A percentile compares a stretch with the other conserved stretches of the same genome.
Evolutionary conservation across 1,284 basidiomycete genomes (phyloP).

Genomic region (Pholiota adiposa): DNA sequence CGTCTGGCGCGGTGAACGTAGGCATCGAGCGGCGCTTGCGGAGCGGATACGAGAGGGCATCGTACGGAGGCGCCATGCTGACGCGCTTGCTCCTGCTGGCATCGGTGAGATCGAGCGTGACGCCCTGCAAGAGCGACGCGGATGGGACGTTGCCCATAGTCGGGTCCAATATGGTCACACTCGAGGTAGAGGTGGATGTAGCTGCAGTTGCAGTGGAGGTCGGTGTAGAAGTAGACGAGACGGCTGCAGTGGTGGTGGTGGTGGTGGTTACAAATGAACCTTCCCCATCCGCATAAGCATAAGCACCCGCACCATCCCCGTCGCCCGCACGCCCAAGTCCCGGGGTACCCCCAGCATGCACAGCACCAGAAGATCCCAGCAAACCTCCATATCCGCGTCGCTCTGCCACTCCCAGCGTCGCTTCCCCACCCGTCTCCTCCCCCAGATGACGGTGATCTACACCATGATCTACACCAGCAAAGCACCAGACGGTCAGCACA

Average conservation of each 20-base stretch:
- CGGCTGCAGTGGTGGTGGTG: background rate
- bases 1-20: slow-evolving; percentile 48
- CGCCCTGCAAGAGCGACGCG: background rate
- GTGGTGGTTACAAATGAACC: slow-evolving; percentile 1
- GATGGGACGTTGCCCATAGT: slow-evolving; percentile 7
- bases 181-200: background rate
- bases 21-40: slow-evolving; percentile 56
- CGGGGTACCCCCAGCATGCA: background rate
- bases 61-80: slow-evolving; percentile 36
- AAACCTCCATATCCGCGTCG: background rate
- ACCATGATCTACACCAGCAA: too few species aligned
- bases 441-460: too few species aligned
- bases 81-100: slow-evolving; percentile 26
- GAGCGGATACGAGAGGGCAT: slow-evolving; percentile 34
- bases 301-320: slow-evolving; percentile 2
- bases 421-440: background rate
- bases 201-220: background rate
- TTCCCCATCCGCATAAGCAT: background rate
- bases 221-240: background rate
- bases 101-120: background rate
- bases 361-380: background rate
- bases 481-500: background rate
- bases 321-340: background rate
- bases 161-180: background rate
- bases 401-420: background rate